Base-by-base conservation (phyloP, 257 asterid species). In the Ballota nigra region DNA sequence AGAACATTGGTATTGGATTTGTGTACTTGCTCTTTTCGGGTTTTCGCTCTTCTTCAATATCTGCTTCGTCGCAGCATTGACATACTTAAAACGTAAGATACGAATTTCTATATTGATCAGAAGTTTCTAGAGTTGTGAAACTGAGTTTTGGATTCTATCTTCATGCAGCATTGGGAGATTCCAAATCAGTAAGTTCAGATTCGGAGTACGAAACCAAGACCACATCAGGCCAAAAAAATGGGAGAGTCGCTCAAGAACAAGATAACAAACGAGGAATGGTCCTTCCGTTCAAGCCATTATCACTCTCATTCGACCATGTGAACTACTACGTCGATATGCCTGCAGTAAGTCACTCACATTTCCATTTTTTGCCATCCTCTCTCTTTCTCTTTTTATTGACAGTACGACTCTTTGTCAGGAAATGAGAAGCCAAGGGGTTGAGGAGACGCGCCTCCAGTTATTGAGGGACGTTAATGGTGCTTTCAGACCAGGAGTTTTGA, bases 291-390 rank as follows among this genome's bases (percentile, higher is more conserved):
- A 77, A 72, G 76, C 86, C 90, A 16, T 72, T 82, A 65, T 87
- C 90, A 36, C 90, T 87, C 45, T 78, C 94, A 52, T 87, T 87
- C 26, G 80, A 85, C 58, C 86, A 52, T 28, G 87, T 87, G 71
- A 85, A 85, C 60, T 87, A 87, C 87, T 85, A 68, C 29, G 94
- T 85, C 6, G 87, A 87, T 72, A 85, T 87, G 94, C 94, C 94
- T 65, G 83, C 89, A 52, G 93, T 87, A 75, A 81, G 93, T 77
- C 58, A 36, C n/a, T 70, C 15, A 5, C n/a, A 38, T 24, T 12
- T 72, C 41, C 43, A n/a, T 47, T 33, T 51, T 33, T 19, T 19
- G 9, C 11, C 24, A 0, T 12, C 31, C 43, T 29, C 43, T 29
- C 15, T 29, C 23, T 2, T 38, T n/a, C 41, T 15, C 23, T 28